Base-by-base conservation (phyloP, 2,329 filamentous ascomycete genomes). In the Achaetomium macrosporum region DNA sequence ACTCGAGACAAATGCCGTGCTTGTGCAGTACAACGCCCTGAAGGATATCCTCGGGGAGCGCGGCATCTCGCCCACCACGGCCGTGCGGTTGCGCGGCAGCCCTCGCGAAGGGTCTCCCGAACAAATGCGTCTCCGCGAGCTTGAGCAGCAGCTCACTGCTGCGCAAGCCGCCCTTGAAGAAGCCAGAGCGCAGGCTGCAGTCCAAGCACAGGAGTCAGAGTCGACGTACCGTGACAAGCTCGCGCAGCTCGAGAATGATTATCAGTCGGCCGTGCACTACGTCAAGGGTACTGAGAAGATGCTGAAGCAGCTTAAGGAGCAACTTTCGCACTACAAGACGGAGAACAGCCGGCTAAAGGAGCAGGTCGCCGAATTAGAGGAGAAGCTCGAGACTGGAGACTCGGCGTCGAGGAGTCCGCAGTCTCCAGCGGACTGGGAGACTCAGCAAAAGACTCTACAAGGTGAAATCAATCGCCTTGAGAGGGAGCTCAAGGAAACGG, bases 281-380 rank as follows among this genome's bases (percentile, higher is more conserved):
- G 89, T 99, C 61, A 95, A 96, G 71, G 93, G 93, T 54, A 97
- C 93, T 1, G 93, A 99, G 71, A 97, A 96, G 79, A 96, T 99
- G 90, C 81, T 99, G 45, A 91, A 93, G 71, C 92, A 95, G 69
- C 92, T 99, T 78, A 97, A 97, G 74, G 90, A 96, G 64, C 93
- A 99, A 71, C 77, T 99, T n/a, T 79, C 87, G 50, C 88, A 90
- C 53, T 93, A 95, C 72, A 97, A 97, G 77, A 73, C 83, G 12
- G 87, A 93, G 56, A 96, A 96, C 64, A 75, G 78, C 16, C 87
- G 87, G 55, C 76, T 99, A 39, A 91, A 93, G 69, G 80, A 83
- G 43, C 90, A 96, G 64, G 75, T 96, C n/a, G 79, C 86, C 36
- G 77, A 81, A 50, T 75, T 84, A 49, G 84, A 81, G 68, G 82